These are phyloP conservation scores for Biscogniauxia marginata DNA, from an alignment of 2,329 filamentous ascomycete genomes.

Conservation along the genomic window DNA sequence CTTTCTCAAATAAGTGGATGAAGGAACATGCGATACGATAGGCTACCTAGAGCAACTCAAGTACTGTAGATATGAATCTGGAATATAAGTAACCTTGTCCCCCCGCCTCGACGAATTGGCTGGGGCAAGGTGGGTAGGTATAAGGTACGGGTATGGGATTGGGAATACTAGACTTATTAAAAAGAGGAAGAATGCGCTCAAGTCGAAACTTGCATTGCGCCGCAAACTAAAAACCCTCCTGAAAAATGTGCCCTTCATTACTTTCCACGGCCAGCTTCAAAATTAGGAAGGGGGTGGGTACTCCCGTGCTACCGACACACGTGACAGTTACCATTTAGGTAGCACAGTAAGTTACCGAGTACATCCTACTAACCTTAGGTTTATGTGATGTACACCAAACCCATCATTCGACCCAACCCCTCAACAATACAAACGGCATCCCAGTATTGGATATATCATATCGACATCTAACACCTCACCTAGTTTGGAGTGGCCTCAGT, in stretches of 20 bases:
- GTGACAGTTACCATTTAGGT: neutral
- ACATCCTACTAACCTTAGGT: neutral
- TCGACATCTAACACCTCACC: too few relatives aligned
- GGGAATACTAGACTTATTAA: neutral
- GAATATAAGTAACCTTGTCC: conserved; percentile 4
- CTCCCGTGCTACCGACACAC: neutral
- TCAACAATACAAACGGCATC: too few relatives aligned
- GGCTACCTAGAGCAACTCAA: neutral
- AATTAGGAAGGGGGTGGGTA: neutral
- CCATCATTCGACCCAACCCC: too few relatives aligned
- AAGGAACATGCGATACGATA: neutral
- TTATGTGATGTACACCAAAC: too few relatives aligned
- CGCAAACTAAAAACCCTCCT: neutral
- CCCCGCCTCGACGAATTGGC: neutral
- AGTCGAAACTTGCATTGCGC: neutral
- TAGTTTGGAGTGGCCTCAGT: too few relatives aligned
- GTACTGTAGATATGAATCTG: neutral
- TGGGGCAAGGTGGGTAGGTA: neutral
- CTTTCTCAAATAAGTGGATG: neutral
- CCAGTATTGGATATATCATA: too few relatives aligned
- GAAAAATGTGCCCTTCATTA: neutral
- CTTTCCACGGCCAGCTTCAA: neutral
- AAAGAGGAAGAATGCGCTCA: neutral
- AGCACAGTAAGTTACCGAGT: neutral
- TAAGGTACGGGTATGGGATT: neutral